Conservation (phyloP, 768 basidiomycete genomes). For the Tylopilus sp. region DNA sequence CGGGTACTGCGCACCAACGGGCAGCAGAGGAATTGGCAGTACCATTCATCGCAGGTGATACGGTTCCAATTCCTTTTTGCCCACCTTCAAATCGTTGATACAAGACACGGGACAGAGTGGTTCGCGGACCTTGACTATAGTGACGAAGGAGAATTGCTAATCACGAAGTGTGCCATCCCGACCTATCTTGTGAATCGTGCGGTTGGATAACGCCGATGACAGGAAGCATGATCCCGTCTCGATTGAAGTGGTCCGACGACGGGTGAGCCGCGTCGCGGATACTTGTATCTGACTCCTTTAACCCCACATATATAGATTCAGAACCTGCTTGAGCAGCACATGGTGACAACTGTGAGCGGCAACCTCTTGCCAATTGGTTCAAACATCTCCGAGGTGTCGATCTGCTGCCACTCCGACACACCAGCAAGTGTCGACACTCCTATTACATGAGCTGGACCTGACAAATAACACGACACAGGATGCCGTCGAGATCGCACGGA, state of each 20-base stretch:
- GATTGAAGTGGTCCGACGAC: constrained; percentile 37
- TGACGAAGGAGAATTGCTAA: constrained; percentile 52
- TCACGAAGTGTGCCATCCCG: constrained; percentile 44
- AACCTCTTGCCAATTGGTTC: constrained; percentile 41
- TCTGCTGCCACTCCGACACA: constrained; percentile 65
- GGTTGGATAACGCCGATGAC: background rate
- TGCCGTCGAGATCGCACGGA: constrained; percentile 48
- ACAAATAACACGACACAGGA: constrained; percentile 33
- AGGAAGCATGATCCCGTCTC: constrained; percentile 53
- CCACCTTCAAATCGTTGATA: too few species aligned
- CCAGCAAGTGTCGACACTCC: constrained; percentile 40
- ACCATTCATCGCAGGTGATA: background rate
- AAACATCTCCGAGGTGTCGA: constrained; percentile 49
- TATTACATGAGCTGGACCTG: background rate
- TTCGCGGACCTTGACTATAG: constrained; percentile 66
- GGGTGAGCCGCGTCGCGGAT: constrained; percentile 33
- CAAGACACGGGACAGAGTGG: constrained; percentile 43
- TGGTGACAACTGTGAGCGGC: constrained; percentile 48
- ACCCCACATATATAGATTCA: constrained; percentile 34
- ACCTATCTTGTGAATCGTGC: background rate
- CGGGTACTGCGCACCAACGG: constrained; percentile 58
- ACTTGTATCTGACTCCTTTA: too few species aligned
- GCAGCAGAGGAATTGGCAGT: constrained; percentile 54
- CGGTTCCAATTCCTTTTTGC: too few species aligned
- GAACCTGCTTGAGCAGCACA: constrained; percentile 39